phyloP scores from a whole-genome alignment of 164 flowering plant species.

The Nymphaea colorata region DNA sequence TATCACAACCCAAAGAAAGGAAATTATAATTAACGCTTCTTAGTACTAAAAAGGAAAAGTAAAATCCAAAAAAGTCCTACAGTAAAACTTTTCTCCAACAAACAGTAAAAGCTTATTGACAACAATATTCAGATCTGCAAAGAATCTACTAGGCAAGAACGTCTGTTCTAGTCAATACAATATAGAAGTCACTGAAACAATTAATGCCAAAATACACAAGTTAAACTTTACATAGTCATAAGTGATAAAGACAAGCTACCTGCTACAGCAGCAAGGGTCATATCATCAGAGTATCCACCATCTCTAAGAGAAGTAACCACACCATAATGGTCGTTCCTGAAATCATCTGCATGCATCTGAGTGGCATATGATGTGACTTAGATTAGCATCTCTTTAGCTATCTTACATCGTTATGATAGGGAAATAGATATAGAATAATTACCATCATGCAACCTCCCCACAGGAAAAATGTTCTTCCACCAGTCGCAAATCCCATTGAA shows the following conservation, averaged over 20 bases:
- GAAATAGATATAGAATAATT: constrained; percentile 16
- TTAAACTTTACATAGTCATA: too few species aligned
- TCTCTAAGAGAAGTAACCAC: constrained; percentile 66
- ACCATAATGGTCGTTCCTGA: constrained; percentile 66
- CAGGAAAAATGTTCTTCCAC: constrained; percentile 90
- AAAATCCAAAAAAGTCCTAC: neutral
- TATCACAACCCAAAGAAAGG: neutral
- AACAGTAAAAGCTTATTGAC: neutral
- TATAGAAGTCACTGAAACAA: too few species aligned
- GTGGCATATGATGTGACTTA: neutral
- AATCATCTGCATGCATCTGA: constrained; percentile 99
- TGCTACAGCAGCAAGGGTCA: constrained; percentile 95
- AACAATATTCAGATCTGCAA: neutral
- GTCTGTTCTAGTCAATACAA: neutral
- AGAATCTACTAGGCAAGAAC: neutral
- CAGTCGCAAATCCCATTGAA: constrained; percentile 99
- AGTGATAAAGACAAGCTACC: constrained; percentile 26
- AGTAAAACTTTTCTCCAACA: neutral
- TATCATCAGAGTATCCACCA: constrained; percentile 99
- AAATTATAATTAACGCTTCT: too few species aligned
- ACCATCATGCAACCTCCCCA: constrained; percentile 99
- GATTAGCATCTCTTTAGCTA: neutral
- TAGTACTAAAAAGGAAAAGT: too few species aligned
- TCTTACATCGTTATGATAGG: too few species aligned
- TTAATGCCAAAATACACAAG: too few species aligned